Base-by-base conservation (phyloP, 768 basidiomycete genomes). In the Trametes maxima region DNA sequence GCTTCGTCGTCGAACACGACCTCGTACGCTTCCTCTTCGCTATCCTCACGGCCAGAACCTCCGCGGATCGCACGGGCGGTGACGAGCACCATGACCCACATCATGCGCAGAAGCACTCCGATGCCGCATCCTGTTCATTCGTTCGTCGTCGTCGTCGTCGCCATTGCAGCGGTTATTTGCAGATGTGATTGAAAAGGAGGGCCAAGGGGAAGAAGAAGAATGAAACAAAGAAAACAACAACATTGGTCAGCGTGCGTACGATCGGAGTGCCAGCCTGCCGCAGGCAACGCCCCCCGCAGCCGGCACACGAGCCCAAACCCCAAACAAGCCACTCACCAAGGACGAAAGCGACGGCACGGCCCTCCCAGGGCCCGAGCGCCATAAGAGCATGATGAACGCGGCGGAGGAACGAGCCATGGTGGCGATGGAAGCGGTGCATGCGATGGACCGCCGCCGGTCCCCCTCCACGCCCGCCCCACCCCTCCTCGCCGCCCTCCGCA, bases 301-400 rank as follows among this genome's bases (percentile, higher is more conserved):
- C 28, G 4, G 28, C 28, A 3, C 28, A 8, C 28, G 28, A 33
- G 28, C 28, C 4, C 28, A 33, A n/a, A n/a, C n/a, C n/a, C n/a
- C 28, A 33, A 33, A 33, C 28, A 8, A 33, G 28, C 28, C 19
- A 79, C 84, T 67, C 52, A 85, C 91, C 92, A 17, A 94, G 81
- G 58, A 94, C 91, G 62, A 94, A 94, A 3, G 92, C 86, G 16
- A 94, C 86, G 11, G 86, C 85, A 51, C 90, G 80, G 52, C 90
- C 90, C 74, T 94, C 92, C 90, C 92, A 93, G 19, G 85, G 85
- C 13, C 90, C 89, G 16, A 94, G 83, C 8, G 82, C 73, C 77
- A 84, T 84, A 56, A 93, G 74, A 2, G 90, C 87, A 56, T 74
- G 75, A 68, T 87, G 83, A 63, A 93, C 75, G 47, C 92, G 85